Base-by-base conservation (phyloP, 805 yeast genomes). In the Candida succiphila region DNA sequence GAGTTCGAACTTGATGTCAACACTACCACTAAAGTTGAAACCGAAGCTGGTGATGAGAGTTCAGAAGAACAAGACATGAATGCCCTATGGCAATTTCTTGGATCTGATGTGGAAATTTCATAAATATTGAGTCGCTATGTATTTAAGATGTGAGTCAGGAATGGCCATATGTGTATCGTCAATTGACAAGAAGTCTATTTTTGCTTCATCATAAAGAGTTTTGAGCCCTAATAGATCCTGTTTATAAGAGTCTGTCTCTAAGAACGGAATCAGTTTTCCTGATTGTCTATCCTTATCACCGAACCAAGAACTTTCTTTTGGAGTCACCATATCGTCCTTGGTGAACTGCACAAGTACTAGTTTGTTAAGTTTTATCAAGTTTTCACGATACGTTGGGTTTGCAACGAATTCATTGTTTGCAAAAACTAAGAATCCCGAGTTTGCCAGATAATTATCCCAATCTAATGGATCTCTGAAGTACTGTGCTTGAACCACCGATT, bases 281-380 rank as follows among this genome's bases (percentile, higher is more conserved):
- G 69, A 53, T 3, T 41, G 44, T 5, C 57, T 48, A 39, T 76
- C 74, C 5, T 54, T 38, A 44, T 80, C 87, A 32, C 55, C 65
- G 46, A 80, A 78, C 72, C 75, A 72, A 1, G 88, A 77, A 34
- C 79, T 72, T 37, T 80, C 81, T 45, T 72, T 75, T 1, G 94
- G 94, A 5, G 75, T 75, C 6, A 83, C 56, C 2, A 81, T 79
- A n/a, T 67, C 67, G 50, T 83, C 94, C 38, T 70, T 54, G 2
- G 56, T 54, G 43, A 84, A 83, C 52, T 61, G 52, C 2, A 79
- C 58, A 65, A 84, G 52, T 0, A 79, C 83, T 23, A 83, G 55
- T 31, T 61, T 66, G 15, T 74, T 62, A 25, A 82, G 48, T 6
- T 39, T 42, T 13, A 52, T 43, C 32, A 83, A 46, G 30, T 69